These are phyloP conservation scores for Luvunga scandens DNA, from an alignment of 345 rosid genomes.

Conservation along the genomic window DNA sequence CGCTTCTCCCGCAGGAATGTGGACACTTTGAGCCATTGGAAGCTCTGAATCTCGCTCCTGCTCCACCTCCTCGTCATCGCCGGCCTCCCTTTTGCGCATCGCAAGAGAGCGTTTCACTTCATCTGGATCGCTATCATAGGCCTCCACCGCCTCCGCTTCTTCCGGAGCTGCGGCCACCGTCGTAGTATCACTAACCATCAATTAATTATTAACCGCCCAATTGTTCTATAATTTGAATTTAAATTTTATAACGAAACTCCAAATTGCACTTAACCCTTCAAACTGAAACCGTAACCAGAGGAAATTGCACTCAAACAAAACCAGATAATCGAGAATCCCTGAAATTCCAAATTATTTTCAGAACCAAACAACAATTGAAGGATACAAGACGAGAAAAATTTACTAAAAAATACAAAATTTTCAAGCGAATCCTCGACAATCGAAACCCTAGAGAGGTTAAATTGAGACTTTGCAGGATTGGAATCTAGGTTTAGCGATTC, in stretches of 20 bases:
- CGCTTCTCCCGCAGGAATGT: background rate
- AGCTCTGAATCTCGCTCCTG: conserved; percentile 12
- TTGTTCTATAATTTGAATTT: background rate
- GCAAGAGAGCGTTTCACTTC: conserved; percentile 65
- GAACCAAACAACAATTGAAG: background rate
- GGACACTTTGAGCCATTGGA: too few relatives aligned
- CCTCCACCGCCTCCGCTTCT: conserved; percentile 33
- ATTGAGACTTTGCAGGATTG: background rate
- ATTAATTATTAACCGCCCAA: background rate
- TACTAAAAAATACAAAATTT: background rate
- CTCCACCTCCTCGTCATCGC: conserved; percentile 58
- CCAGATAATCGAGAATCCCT: background rate
- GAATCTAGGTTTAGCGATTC: background rate
- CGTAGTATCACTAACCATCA: background rate
- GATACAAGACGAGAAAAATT: background rate
- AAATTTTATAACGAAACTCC: background rate
- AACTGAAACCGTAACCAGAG: background rate
- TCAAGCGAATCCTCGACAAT: background rate
- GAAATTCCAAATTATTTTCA: background rate
- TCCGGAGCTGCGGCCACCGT: background rate
- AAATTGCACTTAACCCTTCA: background rate
- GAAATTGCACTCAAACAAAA: background rate
- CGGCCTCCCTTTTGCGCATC: conserved; percentile 69
- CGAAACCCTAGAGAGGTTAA: conserved; percentile 3
- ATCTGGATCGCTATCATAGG: conserved; percentile 89